phyloP scores from a whole-genome alignment of 2,329 filamentous ascomycete genomes.

The Alternaria gaisen region DNA sequence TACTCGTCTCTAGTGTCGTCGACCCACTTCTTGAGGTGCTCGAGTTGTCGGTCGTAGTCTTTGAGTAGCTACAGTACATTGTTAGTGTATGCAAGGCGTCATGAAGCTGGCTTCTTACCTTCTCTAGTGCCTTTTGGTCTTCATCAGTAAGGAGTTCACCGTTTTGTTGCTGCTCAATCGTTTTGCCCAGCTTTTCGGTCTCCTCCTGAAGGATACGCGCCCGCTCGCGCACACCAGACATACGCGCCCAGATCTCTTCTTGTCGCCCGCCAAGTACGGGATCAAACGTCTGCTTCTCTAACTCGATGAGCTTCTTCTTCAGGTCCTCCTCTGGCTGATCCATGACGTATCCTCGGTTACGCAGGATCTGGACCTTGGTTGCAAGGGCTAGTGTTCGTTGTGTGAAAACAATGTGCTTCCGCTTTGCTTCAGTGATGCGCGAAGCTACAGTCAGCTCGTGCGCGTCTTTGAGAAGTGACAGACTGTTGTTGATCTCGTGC shows the following conservation, averaged over 20 bases:
- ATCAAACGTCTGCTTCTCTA: constrained; percentile 77
- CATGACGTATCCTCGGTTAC: constrained; percentile 82
- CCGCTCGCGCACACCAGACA: constrained; percentile 77
- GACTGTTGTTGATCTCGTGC: constrained; percentile 79
- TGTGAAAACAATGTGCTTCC: constrained; percentile 76
- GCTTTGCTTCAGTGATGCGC: constrained; percentile 74
- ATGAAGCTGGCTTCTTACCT: constrained; percentile 61
- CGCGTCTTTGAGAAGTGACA: constrained; percentile 75
- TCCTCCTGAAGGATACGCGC: constrained; percentile 77
- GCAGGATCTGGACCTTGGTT: constrained; percentile 79
- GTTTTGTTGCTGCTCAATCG: constrained; percentile 57
- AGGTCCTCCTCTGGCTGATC: constrained; percentile 82
- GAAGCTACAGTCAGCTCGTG: constrained; percentile 82
- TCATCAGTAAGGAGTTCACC: constrained; percentile 69
- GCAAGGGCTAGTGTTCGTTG: constrained; percentile 78
- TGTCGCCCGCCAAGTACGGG: constrained; percentile 77
- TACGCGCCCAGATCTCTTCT: constrained; percentile 85
- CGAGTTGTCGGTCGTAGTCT: constrained; percentile 81
- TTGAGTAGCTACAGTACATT: constrained; percentile 69
- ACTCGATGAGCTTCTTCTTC: constrained; percentile 72
- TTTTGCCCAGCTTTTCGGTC: constrained; percentile 70
- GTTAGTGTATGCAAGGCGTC: constrained; percentile 22
- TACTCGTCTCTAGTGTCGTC: constrained; percentile 67
- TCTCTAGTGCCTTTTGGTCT: constrained; percentile 75
- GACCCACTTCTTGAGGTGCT: constrained; percentile 75